Evolutionary conservation across 1,284 basidiomycete genomes (phyloP).

Genomic region (Marasmius oreades): DNA sequence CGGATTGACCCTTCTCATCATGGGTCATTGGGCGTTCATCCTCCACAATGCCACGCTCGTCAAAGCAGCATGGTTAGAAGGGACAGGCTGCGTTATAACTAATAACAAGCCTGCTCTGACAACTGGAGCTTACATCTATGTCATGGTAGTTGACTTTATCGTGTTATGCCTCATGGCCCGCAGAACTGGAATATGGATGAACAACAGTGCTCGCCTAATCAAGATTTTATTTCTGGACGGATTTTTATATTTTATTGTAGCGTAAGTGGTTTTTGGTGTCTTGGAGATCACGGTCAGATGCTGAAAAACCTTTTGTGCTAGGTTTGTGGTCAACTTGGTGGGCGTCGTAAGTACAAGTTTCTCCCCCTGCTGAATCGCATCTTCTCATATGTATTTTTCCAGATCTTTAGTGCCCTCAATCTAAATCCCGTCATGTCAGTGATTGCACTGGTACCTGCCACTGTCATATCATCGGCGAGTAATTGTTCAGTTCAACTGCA

Average conservation of each 20-base stretch:
- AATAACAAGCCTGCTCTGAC: constrained; percentile 52
- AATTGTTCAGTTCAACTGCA: background rate
- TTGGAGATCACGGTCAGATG: background rate
- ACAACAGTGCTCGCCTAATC: background rate
- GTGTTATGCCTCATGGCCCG: constrained; percentile 56
- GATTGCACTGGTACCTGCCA: background rate
- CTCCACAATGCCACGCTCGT: constrained; percentile 63
- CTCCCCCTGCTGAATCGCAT: no score
- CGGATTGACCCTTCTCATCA: constrained; percentile 53
- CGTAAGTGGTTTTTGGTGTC: background rate
- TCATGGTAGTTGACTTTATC: constrained; percentile 66
- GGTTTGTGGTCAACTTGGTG: background rate
- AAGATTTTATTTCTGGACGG: background rate
- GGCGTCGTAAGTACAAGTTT: background rate
- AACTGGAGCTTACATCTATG: constrained; percentile 64
- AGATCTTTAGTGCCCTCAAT: constrained; percentile 4
- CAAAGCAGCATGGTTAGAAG: constrained; percentile 49
- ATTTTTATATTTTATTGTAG: background rate
- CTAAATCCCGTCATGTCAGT: constrained; percentile 2
- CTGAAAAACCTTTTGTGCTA: background rate
- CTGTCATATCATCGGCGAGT: background rate
- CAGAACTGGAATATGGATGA: constrained; percentile 39
- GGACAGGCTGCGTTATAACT: constrained; percentile 47
- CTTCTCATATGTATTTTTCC: background rate
- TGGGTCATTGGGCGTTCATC: constrained; percentile 73